Evolutionary conservation across 2,329 filamentous ascomycete species (phyloP).

Genomic region (Zymoseptoria passerinii): DNA sequence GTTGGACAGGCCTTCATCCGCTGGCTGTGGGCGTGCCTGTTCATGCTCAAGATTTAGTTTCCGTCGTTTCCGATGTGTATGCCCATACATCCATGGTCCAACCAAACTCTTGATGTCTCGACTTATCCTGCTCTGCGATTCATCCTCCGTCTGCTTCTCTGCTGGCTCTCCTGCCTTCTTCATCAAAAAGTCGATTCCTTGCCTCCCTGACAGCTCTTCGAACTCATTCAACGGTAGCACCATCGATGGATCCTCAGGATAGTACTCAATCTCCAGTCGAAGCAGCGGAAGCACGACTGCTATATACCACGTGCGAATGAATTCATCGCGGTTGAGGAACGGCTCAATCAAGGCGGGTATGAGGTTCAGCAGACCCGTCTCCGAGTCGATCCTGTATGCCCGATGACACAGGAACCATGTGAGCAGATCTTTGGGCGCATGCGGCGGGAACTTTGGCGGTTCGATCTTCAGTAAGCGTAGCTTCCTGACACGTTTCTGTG

Average conservation of each 20-base stretch:
- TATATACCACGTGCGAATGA: conserved; percentile 59
- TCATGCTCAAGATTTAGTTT: conserved; percentile 14
- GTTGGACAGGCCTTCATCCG: conserved; percentile 4
- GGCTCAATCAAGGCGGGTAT: conserved; percentile 59
- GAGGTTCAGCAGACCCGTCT: conserved; percentile 63
- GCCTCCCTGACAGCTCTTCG: conserved; percentile 50
- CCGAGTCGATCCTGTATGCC: conserved; percentile 59
- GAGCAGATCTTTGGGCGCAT: conserved; percentile 48
- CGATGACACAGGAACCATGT: conserved; percentile 60
- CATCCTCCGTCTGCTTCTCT: conserved; percentile 17
- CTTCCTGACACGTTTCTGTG: conserved; percentile 54
- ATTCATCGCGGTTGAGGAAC: conserved; percentile 55
- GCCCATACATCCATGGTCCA: conserved; percentile 65
- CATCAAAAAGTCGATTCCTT: conserved; percentile 55
- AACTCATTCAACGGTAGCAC: conserved; percentile 59
- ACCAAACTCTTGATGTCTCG: conserved; percentile 61
- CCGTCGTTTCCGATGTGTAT: conserved; percentile 49
- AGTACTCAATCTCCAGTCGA: conserved; percentile 62
- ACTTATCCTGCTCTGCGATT: conserved; percentile 32
- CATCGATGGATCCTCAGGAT: conserved; percentile 44
- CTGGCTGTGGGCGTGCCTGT: not conserved
- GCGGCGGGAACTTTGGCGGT: conserved; percentile 41
- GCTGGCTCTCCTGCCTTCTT: conserved; percentile 44
- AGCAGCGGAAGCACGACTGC: conserved; percentile 61
- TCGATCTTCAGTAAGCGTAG: conserved; percentile 54